Conservation (phyloP, 2,329 filamentous ascomycete genomes). For the Trichoderma cornu-damae region DNA sequence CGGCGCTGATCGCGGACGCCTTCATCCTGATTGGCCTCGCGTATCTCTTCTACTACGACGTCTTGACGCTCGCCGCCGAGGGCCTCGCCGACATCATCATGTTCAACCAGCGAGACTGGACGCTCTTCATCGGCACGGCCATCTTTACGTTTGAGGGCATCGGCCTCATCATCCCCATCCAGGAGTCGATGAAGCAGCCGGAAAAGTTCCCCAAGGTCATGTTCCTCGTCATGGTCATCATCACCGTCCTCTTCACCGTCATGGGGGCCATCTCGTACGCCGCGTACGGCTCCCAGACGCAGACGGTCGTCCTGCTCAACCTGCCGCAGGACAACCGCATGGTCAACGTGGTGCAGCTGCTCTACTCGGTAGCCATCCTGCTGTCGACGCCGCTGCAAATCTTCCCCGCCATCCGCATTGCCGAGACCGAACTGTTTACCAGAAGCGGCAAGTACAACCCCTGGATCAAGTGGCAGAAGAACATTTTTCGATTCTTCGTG, state of each 20-base stretch:
- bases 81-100: slow-evolving; percentile 80
- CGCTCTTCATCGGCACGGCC: slow-evolving; percentile 94
- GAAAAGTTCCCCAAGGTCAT: slow-evolving; percentile 87
- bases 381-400: slow-evolving; percentile 93
- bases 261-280: slow-evolving; percentile 95
- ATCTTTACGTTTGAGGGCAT: slow-evolving; percentile 99
- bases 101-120: slow-evolving; percentile 92
- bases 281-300: slow-evolving; percentile 89
- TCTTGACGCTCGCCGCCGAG: slow-evolving; percentile 70
- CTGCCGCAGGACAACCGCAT: slow-evolving; percentile 92
- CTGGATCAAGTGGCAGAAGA: slow-evolving; percentile 99
- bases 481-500: slow-evolving; percentile 88
- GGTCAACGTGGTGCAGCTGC: slow-evolving; percentile 91
- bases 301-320: slow-evolving; percentile 94
- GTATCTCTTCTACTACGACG: slow-evolving; percentile 94
- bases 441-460: slow-evolving; percentile 96
- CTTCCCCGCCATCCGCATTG: slow-evolving; percentile 95
- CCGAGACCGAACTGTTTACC: slow-evolving; percentile 89
- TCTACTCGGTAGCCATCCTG: slow-evolving; percentile 97
- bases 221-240: slow-evolving; percentile 87
- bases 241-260: slow-evolving; percentile 82
- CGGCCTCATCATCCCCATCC: slow-evolving; percentile 94
- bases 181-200: slow-evolving; percentile 92
- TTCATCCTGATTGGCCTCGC: slow-evolving; percentile 91
- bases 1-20: slow-evolving; percentile 84